These are phyloP conservation scores for Suillus occidentalis DNA, from an alignment of 768 basidiomycete species.

Conservation along the genomic window DNA sequence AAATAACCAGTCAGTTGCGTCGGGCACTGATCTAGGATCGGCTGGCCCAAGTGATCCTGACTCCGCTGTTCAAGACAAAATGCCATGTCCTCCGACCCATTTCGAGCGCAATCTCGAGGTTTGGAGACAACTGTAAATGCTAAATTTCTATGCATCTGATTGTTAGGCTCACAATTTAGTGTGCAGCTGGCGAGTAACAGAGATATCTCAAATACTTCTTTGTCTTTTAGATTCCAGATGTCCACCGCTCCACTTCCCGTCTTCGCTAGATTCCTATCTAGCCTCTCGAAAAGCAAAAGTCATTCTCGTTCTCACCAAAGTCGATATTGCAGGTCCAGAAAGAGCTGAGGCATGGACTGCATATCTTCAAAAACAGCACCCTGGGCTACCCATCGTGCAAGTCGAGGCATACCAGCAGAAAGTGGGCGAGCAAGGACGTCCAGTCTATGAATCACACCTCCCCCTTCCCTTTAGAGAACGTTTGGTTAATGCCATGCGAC, in stretches of 20 bases:
- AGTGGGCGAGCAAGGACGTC: constrained; percentile 46
- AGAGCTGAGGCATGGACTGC: constrained; percentile 65
- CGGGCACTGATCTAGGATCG: constrained; percentile 10
- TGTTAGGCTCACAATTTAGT: constrained; percentile 1
- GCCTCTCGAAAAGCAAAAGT: constrained; percentile 24
- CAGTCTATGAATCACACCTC: constrained; percentile 62
- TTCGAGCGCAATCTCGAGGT: constrained; percentile 93
- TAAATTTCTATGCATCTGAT: constrained; percentile 1
- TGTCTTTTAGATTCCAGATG: constrained; percentile 89
- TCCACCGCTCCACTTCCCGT: constrained; percentile 83
- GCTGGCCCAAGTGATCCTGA: constrained; percentile 6
- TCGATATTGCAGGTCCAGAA: constrained; percentile 75
- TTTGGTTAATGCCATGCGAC: constrained; percentile 63
- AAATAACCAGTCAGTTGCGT: constrained; percentile 9
- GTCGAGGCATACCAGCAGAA: constrained; percentile 77
- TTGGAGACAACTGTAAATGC: constrained; percentile 81
- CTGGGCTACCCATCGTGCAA: constrained; percentile 59
- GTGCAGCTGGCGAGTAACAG: constrained; percentile 86
- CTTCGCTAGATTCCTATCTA: constrained; percentile 72
- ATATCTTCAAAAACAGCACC: constrained; percentile 55
- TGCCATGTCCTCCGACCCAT: constrained; percentile 71
- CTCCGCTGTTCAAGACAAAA: constrained; percentile 16
- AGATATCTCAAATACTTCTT: constrained; percentile 86
- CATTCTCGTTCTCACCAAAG: constrained; percentile 84
- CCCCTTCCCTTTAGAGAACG: constrained; percentile 62